phyloP scores from a whole-genome alignment of 768 basidiomycete genomes.

The Amanita inopinata region DNA sequence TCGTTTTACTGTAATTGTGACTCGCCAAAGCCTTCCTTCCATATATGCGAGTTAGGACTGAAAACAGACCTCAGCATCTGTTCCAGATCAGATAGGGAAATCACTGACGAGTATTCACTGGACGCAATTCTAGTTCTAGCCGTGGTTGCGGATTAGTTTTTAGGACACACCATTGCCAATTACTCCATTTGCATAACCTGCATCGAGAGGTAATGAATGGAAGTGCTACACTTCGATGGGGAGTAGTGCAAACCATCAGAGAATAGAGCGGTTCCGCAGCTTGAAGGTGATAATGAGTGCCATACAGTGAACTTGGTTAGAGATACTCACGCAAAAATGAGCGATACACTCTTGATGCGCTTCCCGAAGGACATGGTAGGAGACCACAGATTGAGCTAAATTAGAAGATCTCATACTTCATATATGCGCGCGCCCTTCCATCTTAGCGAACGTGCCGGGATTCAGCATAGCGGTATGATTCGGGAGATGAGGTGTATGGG shows the following conservation, averaged over 20 bases:
- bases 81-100: not conserved
- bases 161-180: slow-evolving; percentile 59
- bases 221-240: no score
- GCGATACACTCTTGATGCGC: slow-evolving; percentile 50
- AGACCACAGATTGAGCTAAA: no score
- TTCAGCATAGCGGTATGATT: no score
- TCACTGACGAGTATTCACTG: slow-evolving; percentile 60
- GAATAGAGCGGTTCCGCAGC: slow-evolving; percentile 82
- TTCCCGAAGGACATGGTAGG: slow-evolving; percentile 20
- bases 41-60: slow-evolving; percentile 68
- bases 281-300: slow-evolving; percentile 17
- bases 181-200: slow-evolving; percentile 75
- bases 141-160: not conserved
- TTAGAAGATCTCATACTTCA: no score
- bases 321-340: slow-evolving; percentile 71
- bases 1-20: slow-evolving; percentile 50
- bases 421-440: no score
- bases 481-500: no score
- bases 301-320: not conserved
- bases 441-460: no score
- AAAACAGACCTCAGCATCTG: not conserved
- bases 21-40: slow-evolving; percentile 38
- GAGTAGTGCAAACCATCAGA: slow-evolving; percentile 65
- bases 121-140: slow-evolving; percentile 4
- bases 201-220: no score